A percentile compares a stretch with the other conserved stretches of the same genome.
These are phyloP conservation scores for Aspergillus floridensis DNA, from an alignment of 2,329 filamentous ascomycete genomes.

Conservation along the genomic window DNA sequence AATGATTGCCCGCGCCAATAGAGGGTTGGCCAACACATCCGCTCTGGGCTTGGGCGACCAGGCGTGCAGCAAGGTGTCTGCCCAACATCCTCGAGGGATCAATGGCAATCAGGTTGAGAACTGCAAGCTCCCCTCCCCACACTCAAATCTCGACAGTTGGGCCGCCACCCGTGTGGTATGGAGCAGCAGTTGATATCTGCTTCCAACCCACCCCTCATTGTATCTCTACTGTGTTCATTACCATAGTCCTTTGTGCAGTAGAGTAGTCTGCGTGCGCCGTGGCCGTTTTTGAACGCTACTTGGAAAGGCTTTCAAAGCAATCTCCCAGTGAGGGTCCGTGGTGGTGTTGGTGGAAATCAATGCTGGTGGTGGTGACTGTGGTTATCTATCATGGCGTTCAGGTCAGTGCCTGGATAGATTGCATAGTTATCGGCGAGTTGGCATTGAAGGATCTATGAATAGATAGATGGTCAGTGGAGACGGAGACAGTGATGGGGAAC, in stretches of 20 bases:
- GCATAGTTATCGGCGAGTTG: neutral
- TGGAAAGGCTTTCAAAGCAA: neutral
- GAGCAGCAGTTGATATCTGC: neutral
- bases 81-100: slow-evolving; percentile 24
- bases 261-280: neutral
- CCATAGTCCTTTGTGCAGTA: neutral
- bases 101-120: slow-evolving; percentile 12
- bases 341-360: neutral
- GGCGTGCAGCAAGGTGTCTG: slow-evolving; percentile 27
- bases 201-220: neutral
- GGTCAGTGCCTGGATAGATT: too few relatives aligned
- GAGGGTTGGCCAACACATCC: slow-evolving; percentile 14
- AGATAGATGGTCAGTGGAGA: neutral
- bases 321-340: neutral
- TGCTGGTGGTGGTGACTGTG: too few relatives aligned
- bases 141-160: slow-evolving; percentile 15
- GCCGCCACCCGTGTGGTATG: slow-evolving; percentile 12
- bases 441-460: neutral
- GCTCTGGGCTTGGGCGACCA: slow-evolving; percentile 26
- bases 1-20: neutral
- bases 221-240: neutral
- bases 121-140: slow-evolving; percentile 21
- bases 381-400: too few relatives aligned
- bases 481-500: neutral
- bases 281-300: neutral